Evolutionary conservation across 495 filamentous ascomycete genomes (phyloP), one percentile per base, ranked within the genome.

Genomic region (Xylaria acuta): DNA sequence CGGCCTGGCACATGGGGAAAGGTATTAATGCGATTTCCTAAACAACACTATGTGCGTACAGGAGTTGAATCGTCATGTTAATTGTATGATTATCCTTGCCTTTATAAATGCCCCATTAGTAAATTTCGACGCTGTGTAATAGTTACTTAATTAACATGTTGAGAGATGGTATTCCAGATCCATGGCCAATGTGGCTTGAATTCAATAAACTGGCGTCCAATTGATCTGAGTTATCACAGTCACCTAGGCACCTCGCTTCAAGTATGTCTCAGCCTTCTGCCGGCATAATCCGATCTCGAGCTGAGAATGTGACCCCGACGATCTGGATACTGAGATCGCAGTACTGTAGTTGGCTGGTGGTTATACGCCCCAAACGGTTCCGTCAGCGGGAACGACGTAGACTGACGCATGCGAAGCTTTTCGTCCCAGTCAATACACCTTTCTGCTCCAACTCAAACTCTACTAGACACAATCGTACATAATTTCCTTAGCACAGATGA

Each of bases 191-290:
- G 36, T 65, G 62, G 62, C 62, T n/a, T 41, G 41, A 34, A n/a
- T 18, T 25, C 59, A 22, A 49, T 41, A 22, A 6, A 45, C 12
- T 36, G 16, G 32, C 32, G 38, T 40, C 32, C 64, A 54, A 67
- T 53, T n/a, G 64, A 5, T 67, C 34, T 34, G 16, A 49, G 27
- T 36, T 49, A 51, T 49, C 43, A 34, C 43, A 38, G 25, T 53
- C 45, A 32, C 34, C 40, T 27, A 65, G 3, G 7, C 34, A 53
- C 18, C 45, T 70, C 40, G 45, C 69, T 59, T 45, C 36, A 64
- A 34, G 9, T 32, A 49, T 71, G 69, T 71, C 60, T 71, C 69
- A 71, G 69, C 69, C 62, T 41, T 34, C 40, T 49, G 18, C 25
- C 34, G 25, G 65, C 41, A 22, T 18, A 43, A 36, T 45, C 34